Evolutionary conservation across 805 yeast genomes (phyloP), one percentile per base, ranked within the genome.

Genomic region (Kazachstania martiniae): DNA sequence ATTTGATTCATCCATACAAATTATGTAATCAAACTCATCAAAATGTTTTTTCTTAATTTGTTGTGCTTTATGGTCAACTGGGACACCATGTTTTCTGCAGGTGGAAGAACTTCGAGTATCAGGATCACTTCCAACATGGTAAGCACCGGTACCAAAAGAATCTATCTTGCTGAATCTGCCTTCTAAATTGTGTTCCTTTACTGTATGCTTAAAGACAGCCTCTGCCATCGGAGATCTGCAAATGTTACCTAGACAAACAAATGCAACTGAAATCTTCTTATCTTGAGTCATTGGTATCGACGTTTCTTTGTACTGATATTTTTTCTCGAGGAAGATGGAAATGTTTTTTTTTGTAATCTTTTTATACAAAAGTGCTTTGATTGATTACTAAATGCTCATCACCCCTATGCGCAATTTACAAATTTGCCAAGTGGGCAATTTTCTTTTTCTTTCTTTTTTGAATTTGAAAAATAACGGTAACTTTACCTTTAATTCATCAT

Each of bases 151-250:
- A 12, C 96, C 97, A 56, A 77, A 87, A 1, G 95, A 85, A 49
- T 87, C 95, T 21, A 85, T 77, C 12, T 51, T 51, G 0, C 60
- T 51, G 39, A 86, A 71, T n/a, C 50, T 50, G 12, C 51, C 56
- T 21, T 39, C 48, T 18, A 62, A 41, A 31, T 62, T 54, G 0
- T 77, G 54, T 27, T 70, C 52, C 27, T 71, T 54, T 8, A 83
- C 93, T 12, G 63, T 61, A 37, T 82, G 74, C 29, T 63, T 65
- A 59, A 87, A 85, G 1, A 86, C 83, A 0, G 95, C 95, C 51
- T 89, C 96, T 0, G 97, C 96, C 97, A 87, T 89, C 10, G 97
- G 97, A 2, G 95, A 85, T 30, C 96, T 87, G 51, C 96, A 86
- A 15, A 82, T 76, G 56, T 87, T 87, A 3, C 96, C 96, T 17